Base-by-base conservation (phyloP, 768 basidiomycete genomes). In the Boletus tomentosulus region DNA sequence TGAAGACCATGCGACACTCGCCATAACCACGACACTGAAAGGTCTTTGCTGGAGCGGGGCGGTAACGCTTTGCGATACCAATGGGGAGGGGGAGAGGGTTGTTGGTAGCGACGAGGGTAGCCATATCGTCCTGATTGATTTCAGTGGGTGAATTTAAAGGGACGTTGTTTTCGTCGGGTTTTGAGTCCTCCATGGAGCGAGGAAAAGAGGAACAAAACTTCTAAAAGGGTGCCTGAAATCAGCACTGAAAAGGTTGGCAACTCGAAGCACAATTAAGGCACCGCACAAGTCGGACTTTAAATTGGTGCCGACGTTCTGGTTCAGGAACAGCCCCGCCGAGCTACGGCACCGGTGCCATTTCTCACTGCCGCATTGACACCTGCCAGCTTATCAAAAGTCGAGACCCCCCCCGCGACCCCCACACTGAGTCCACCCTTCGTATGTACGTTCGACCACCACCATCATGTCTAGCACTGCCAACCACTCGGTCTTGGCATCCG, bases 1-100 rank as follows among this genome's bases (percentile, higher is more conserved):
- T 89, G 71, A 98, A 98, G 57, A 95, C 92, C 93, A 97, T 98
- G 55, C 88, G 80, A 75, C 96, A 98, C 47, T 94, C 92, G 61
- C 92, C 93, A 68, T 88, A 98, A 12, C 95, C 95, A 48, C 86
- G 82, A 74, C 96, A 98, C 65, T 93, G 89, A 71, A 97, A 98
- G 30, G 92, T 93, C 76, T 96, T 97, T 52, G 90, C 87, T 6
- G 90, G 89, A 0, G 89, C 85, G 4, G 89, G 86, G 15, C 91
- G 80, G 66, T 89, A 90, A 43, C 90, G 81, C 65, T 86, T 89
- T 22, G 63, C 74, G 19, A 74, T 61, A 51, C 73, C 75, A 4
- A 50, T 50, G 1, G 68, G 66, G 45, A 67, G 62, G 48, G 62
- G 2, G 24, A 53, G 31, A 3, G 57, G 66, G 45, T 53, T 60